Conservation (phyloP, 257 asterid genomes). For the Fraxinus pennsylvanica region DNA sequence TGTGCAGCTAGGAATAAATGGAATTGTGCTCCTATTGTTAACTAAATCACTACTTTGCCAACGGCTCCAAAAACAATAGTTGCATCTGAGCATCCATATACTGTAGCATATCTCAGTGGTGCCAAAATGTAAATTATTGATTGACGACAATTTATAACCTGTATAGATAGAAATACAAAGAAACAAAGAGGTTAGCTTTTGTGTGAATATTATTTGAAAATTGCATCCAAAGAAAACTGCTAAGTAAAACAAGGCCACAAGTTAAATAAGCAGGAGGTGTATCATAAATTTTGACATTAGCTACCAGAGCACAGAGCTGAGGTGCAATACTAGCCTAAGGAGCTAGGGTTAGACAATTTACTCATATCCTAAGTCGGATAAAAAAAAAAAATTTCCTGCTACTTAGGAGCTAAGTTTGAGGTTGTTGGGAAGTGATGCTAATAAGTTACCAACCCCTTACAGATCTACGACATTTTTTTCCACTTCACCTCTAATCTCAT, state of each 20-base stretch:
- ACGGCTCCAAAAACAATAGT: slow-evolving; percentile 21
- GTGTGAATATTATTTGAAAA: slow-evolving; percentile 8
- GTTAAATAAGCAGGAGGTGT: slow-evolving; percentile 6
- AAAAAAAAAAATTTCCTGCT: not conserved
- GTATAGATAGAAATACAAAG: slow-evolving; percentile 24
- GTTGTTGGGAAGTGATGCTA: not conserved
- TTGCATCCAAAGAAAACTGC: slow-evolving; percentile 17
- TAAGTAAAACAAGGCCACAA: not conserved
- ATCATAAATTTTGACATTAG: slow-evolving; percentile 5
- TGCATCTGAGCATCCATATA: slow-evolving; percentile 95
- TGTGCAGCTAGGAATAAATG: slow-evolving; percentile 6
- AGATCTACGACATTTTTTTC: not conserved
- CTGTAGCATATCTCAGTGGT: slow-evolving; percentile 77
- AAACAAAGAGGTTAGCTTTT: slow-evolving; percentile 24
- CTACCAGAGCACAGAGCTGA: not conserved
- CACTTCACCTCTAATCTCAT: slow-evolving; percentile 16
- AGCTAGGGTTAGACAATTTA: not conserved
- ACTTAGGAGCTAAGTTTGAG: not conserved
- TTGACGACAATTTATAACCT: slow-evolving; percentile 94
- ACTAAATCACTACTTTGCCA: slow-evolving; percentile 58
- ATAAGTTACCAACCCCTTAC: not conserved
- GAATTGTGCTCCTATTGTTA: slow-evolving; percentile 17
- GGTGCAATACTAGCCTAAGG: slow-evolving; percentile 11
- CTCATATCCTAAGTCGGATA: not conserved
- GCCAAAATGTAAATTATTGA: slow-evolving; percentile 89